A percentile compares a stretch with the other conserved stretches of the same genome.
Evolutionary conservation across 2,329 filamentous ascomycete genomes (phyloP).

Genomic region (Aspergillus pseudoviridinutans): DNA sequence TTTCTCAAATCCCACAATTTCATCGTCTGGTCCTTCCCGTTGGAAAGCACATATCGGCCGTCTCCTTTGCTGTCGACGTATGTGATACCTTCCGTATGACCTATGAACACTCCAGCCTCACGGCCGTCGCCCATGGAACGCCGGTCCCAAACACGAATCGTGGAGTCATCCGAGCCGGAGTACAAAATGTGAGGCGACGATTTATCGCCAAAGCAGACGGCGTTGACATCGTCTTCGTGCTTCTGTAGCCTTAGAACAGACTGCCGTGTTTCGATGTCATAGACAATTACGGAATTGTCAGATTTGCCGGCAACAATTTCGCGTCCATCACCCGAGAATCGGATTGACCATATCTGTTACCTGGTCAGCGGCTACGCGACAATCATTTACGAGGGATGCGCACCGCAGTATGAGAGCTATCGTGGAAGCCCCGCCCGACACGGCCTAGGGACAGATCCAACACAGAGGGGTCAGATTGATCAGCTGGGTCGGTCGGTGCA

Average conservation of each 20-base stretch:
- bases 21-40: conserved; percentile 94
- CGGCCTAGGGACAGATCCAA: conserved; percentile 62
- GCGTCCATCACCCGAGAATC: conserved; percentile 86
- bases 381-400: conserved; percentile 9
- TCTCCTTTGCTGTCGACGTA: conserved; percentile 81
- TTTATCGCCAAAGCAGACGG: conserved; percentile 90
- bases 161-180: conserved; percentile 91
- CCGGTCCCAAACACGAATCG: conserved; percentile 93
- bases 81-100: conserved; percentile 62
- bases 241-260: conserved; percentile 72
- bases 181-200: conserved; percentile 90
- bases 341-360: conserved; percentile 73
- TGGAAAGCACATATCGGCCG: conserved; percentile 83
- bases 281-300: conserved; percentile 75
- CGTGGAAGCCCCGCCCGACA: conserved; percentile 31
- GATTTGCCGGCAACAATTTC: conserved; percentile 89
- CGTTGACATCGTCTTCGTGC: conserved; percentile 88
- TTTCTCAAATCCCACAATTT: conserved; percentile 94
- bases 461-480: conserved; percentile 72
- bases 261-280: conserved; percentile 79
- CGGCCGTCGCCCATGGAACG: conserved; percentile 62
- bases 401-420: conserved; percentile 44
- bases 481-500: conserved; percentile 78
- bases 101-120: conserved; percentile 61
- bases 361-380: conserved; percentile 14